Conservation (phyloP, 2,329 filamentous ascomycete species). For the Endothia cerciana region DNA sequence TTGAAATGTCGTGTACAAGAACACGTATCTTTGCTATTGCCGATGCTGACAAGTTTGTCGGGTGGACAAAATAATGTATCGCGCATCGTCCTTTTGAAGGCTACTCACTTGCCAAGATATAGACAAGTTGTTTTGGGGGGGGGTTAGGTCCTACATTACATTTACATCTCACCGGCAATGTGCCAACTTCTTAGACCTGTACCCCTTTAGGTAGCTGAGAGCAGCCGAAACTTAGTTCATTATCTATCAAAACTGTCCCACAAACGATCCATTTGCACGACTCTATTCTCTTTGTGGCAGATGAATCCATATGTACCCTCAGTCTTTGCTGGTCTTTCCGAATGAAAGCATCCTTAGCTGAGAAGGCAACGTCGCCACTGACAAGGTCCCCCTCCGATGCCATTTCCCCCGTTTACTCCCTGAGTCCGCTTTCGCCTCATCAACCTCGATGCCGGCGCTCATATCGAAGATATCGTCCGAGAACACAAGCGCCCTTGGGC, state of each 20-base stretch:
- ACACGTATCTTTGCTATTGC: too few species aligned
- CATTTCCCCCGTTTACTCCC: not conserved
- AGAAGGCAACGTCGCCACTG: not conserved
- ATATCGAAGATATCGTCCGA: slow-evolving; percentile 1
- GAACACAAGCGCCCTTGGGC: slow-evolving; percentile 9
- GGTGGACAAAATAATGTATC: too few species aligned
- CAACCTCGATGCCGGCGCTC: not conserved
- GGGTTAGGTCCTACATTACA: too few species aligned
- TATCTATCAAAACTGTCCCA: not conserved
- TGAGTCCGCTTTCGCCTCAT: not conserved
- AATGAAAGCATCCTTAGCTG: slow-evolving; percentile 7
- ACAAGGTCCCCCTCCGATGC: not conserved
- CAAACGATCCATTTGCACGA: too few species aligned
- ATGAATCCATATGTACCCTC: not conserved
- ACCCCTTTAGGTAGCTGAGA: too few species aligned
- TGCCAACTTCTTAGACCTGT: too few species aligned
- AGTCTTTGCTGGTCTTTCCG: not conserved
- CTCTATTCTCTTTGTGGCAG: not conserved
- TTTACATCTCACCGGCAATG: too few species aligned
- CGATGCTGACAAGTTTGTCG: too few species aligned
- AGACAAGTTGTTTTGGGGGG: too few species aligned
- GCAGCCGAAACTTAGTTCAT: not conserved
- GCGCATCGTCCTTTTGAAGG: too few species aligned
- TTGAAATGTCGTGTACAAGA: too few species aligned
- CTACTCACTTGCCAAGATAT: too few species aligned